Conservation (phyloP, 2,329 filamentous ascomycete genomes). For the Aureobasidium sp. region DNA sequence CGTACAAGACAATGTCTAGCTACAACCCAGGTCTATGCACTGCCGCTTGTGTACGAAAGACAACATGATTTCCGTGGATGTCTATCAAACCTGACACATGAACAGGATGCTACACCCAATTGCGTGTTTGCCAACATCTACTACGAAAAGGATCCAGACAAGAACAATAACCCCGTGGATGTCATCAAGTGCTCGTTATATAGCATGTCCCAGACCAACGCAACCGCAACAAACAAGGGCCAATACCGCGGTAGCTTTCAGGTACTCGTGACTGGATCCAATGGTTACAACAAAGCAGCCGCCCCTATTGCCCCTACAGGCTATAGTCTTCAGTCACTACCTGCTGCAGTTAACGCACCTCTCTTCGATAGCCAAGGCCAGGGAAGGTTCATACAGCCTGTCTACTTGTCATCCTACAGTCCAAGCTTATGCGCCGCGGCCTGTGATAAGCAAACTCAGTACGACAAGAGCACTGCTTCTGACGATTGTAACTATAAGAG, state of each 20-base stretch:
- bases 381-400: neutral
- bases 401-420: neutral
- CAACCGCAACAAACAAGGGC: constrained; percentile 3
- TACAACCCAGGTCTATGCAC: neutral
- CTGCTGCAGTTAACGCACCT: neutral
- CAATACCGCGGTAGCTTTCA: neutral
- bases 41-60: neutral
- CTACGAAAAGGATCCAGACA: neutral
- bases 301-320: neutral
- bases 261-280: neutral
- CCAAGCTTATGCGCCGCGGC: neutral
- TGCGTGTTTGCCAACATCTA: neutral
- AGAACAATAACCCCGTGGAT: neutral
- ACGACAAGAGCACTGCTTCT: neutral
- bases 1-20: neutral
- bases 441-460: neutral
- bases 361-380: neutral
- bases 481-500: neutral
- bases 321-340: neutral
- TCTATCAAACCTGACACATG: neutral
- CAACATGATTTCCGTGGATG: neutral
- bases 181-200: neutral
- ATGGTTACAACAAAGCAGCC: neutral
- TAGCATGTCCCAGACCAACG: neutral
- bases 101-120: neutral